Evolutionary conservation across 352 stramenopile species (phyloP).

Genomic region (Globisporangium radiosum): DNA sequence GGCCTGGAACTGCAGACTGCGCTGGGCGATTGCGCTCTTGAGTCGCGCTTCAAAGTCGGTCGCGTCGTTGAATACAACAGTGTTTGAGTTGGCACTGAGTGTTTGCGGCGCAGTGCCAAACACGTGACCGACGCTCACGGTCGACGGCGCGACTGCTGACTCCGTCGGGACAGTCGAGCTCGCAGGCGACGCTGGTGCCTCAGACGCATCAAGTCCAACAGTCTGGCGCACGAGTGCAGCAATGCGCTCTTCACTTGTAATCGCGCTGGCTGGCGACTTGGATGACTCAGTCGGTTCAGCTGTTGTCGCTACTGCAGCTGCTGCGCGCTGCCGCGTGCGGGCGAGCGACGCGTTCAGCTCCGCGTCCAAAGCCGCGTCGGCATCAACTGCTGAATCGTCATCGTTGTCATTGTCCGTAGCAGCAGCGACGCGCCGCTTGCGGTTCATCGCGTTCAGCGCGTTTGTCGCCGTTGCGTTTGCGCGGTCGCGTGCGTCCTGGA

Average conservation of each 20-base stretch:
- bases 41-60: conserved; percentile 79
- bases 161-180: too few relatives aligned
- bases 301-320: conserved; percentile 21
- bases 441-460: conserved; percentile 33
- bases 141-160: too few relatives aligned
- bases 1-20: conserved; percentile 44
- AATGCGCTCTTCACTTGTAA: conserved; percentile 51
- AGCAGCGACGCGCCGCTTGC: conserved; percentile 45
- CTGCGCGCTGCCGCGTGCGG: conserved; percentile 46
- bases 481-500: conserved; percentile 65
- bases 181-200: too few relatives aligned
- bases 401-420: conserved; percentile 38
- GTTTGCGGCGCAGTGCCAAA: conserved; percentile 34
- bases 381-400: too few relatives aligned
- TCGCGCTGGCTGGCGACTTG: not conserved
- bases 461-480: conserved; percentile 40
- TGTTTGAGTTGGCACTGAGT: conserved; percentile 20
- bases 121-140: conserved; percentile 18
- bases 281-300: too few relatives aligned
- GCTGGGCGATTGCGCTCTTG: conserved; percentile 70
- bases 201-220: conserved; percentile 6
- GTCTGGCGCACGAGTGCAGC: conserved; percentile 45
- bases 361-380: too few relatives aligned
- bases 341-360: conserved; percentile 62
- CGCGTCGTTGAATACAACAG: conserved; percentile 79